Base-by-base conservation (phyloP, 495 filamentous ascomycete genomes). In the Aspergillus ostianus region DNA sequence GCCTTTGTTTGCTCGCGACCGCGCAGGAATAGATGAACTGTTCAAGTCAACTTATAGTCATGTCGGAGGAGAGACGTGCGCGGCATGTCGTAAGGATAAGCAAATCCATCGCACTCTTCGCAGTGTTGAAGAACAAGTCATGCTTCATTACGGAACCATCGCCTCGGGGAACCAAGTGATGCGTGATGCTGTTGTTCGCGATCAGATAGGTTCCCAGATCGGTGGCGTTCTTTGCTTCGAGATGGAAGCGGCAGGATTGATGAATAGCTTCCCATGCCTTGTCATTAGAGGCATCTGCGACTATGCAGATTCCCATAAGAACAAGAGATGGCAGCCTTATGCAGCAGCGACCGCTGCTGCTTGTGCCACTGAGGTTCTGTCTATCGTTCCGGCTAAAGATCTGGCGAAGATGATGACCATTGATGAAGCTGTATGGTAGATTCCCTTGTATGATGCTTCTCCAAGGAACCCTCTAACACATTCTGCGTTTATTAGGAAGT, bases 161-260 rank as follows among this genome's bases (percentile, higher is more conserved):
- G 69, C 64, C 41, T 70, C 67, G 3, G 69, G 61, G 12, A 71
- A 71, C 46, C 54, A 62, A 46, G 67, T 71, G 9, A 60, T 72
- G 50, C 65, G 61, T 52, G 47, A 66, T 55, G 62, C 57, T 27
- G 41, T 32, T 23, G 44, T 41, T n/a, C 65, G 71, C 58, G 64
- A 70, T 53, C 45, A 58, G 44, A 53, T 73, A 8, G 54, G 58
- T 18, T 8, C 52, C 51, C 54, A 59, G 46, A 46, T 60, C 10
- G 58, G 60, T 5, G 58, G 60, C 13, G 55, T 65, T 2, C 58
- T 62, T 30, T 76, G 71, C 47, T 67, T 77, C 50, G 77, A 80
- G 46, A 80, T 79, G 70, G 77, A 79, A 64, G 77, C 75, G 10
- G 77, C 77, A 20, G 77, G 78, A 1, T 44, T 80, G 17, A 76